A percentile compares a stretch with the other conserved stretches of the same genome.
Evolutionary conservation across 495 filamentous ascomycete genomes (phyloP).

Genomic region (Hypoxylon cercidicola): DNA sequence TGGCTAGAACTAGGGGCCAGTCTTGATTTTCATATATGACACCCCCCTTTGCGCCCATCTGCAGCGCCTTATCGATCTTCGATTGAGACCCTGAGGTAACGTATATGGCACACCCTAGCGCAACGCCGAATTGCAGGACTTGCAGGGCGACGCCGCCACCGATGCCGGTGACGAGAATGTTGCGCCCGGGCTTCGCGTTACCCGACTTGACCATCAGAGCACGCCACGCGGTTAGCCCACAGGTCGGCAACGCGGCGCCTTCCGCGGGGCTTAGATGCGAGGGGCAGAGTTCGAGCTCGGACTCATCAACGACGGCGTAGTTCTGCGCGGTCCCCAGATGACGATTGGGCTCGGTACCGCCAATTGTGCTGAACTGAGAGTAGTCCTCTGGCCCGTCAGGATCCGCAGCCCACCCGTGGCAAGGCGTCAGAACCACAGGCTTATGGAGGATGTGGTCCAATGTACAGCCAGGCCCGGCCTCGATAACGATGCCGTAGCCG

Average conservation of each 20-base stretch:
- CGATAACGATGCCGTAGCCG: constrained; percentile 69
- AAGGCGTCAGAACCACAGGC: constrained; percentile 76
- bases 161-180: constrained; percentile 77
- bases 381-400: constrained; percentile 76
- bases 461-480: constrained; percentile 61
- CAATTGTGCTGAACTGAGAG: constrained; percentile 71
- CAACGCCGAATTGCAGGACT: constrained; percentile 72
- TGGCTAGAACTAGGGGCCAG: constrained; percentile 73
- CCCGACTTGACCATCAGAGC: constrained; percentile 76
- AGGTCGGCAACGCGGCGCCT: constrained; percentile 81
- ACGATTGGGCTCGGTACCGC: constrained; percentile 71
- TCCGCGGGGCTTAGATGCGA: constrained; percentile 73
- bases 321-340: constrained; percentile 73
- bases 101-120: constrained; percentile 68
- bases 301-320: constrained; percentile 68
- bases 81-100: constrained; percentile 71
- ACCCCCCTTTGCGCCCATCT: constrained; percentile 72
- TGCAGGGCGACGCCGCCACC: constrained; percentile 79
- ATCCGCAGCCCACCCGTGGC: constrained; percentile 74
- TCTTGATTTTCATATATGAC: constrained; percentile 69
- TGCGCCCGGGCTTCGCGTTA: constrained; percentile 66
- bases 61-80: constrained; percentile 71
- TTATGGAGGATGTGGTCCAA: constrained; percentile 59
- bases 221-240: constrained; percentile 83
- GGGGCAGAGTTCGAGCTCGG: constrained; percentile 76